Evolutionary conservation across 352 stramenopile species (phyloP), one percentile per base, ranked within the genome.

Genomic region (Pythium phragmiticola): DNA sequence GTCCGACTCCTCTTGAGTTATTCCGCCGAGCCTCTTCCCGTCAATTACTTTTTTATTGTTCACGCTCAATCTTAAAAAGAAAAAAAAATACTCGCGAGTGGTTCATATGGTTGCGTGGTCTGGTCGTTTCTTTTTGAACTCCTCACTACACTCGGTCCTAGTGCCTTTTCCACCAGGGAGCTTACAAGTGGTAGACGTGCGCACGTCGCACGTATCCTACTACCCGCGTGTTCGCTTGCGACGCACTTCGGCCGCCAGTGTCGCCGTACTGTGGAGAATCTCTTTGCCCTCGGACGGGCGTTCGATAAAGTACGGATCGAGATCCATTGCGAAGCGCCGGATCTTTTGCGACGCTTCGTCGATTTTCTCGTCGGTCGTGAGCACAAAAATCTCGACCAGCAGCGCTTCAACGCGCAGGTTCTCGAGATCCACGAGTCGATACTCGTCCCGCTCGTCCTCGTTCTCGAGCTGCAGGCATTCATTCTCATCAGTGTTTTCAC

Each of bases 311-410:
- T 91, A 94, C 60, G 86, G 84, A 39, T 93, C 84, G 47, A 95
- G 47, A 59, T 95, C 84, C 16, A 87, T 78, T 26, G 84, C 79
- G 65, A 95, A 92, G 26, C 86, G 79, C 30, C 84, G 81, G 57
- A 95, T 91, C 66, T 89, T 89, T 36, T 93, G 82, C 6, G 84
- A 89, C 0, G 79, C 83, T 33, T 93, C 86, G 48, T 95, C 86
- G 42, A 95, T 92, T 60, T 91, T 90, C 37, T 95, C 86, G 49
- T 95, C 86, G 12, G 82, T 92, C 39, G 86, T 92, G 37, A 95
- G 77, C 30, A 84, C 74, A 23, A 82, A 93, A 21, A 95, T 88
- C 63, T 95, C 86, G n/a, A 95, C 77, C 7, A 95, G 73, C 6
- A 93, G 69, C n/a, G 86, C 86, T 54, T 95, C 86, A 9, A 94